Conservation (phyloP, 352 stramenopile species). For the Phytopythium vexans region DNA sequence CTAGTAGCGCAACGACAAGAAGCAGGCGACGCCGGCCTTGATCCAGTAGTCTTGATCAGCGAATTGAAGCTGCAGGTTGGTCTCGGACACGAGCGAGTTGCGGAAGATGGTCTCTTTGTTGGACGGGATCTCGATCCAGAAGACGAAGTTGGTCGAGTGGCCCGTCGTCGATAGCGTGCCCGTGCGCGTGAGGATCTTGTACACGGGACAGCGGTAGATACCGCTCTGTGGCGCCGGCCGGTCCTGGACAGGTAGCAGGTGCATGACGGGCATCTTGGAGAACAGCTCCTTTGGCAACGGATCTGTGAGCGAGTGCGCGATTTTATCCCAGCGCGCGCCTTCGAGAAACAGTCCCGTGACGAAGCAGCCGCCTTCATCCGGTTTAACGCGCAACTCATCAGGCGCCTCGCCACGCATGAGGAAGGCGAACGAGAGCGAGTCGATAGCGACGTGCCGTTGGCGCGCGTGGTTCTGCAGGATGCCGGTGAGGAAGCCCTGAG, state of each 20-base stretch:
- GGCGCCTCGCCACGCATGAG: constrained; percentile 60
- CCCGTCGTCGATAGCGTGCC: constrained; percentile 36
- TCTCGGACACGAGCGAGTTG: constrained; percentile 87
- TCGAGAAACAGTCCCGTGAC: constrained; percentile 36
- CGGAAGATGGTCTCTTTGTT: constrained; percentile 67
- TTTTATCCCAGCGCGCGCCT: constrained; percentile 37
- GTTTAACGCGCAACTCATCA: constrained; percentile 27
- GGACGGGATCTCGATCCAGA: constrained; percentile 92
- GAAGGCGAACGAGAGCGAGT: constrained; percentile 82
- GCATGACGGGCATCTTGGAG: constrained; percentile 81
- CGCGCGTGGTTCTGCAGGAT: constrained; percentile 85
- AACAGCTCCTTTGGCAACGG: constrained; percentile 87
- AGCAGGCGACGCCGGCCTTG: constrained; percentile 92
- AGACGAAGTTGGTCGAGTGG: constrained; percentile 85
- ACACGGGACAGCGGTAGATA: constrained; percentile 90
- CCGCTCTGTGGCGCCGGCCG: constrained; percentile 46
- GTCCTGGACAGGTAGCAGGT: constrained; percentile 69
- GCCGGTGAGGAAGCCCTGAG: constrained; percentile 73
- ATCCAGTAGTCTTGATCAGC: constrained; percentile 91
- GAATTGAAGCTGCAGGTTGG: constrained; percentile 79
- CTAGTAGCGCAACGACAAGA: constrained; percentile 63
- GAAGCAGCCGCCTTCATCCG: constrained; percentile 26
- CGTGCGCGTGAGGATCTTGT: constrained; percentile 91
- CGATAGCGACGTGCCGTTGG: constrained; percentile 77
- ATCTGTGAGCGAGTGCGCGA: constrained; percentile 60